These are phyloP conservation scores for Venturia carpophila DNA, from an alignment of 2,329 filamentous ascomycete genomes.

Conservation along the genomic window DNA sequence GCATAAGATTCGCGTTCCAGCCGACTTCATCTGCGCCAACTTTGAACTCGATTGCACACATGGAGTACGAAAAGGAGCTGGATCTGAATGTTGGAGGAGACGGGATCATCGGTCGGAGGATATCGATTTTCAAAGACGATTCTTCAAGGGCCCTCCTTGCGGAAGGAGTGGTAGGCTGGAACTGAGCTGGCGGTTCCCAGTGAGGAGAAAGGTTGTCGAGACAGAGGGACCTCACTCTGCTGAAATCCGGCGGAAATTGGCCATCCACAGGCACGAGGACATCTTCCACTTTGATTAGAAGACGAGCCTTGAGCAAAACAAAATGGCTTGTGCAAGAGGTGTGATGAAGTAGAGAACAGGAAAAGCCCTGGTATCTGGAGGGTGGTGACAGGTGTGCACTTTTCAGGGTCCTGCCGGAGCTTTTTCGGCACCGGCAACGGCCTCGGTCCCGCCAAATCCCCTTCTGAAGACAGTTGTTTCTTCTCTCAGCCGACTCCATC, in stretches of 20 bases:
- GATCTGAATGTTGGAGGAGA: conserved; percentile 11
- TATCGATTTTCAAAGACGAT: conserved; percentile 14
- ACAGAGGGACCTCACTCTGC: no score
- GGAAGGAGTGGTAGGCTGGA: conserved; percentile 18
- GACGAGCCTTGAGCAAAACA: neutral
- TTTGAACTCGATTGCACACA: neutral
- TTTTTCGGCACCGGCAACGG: neutral
- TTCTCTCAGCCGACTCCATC: neutral
- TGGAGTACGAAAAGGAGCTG: conserved; percentile 12
- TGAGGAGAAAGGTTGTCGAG: neutral
- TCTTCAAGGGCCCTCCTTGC: neutral
- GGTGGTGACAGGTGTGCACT: neutral
- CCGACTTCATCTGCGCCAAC: neutral
- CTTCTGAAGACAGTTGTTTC: neutral
- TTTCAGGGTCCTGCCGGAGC: neutral
- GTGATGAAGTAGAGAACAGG: neutral
- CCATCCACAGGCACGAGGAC: no score
- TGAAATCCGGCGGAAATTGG: no score
- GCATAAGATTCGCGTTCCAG: conserved; percentile 8
- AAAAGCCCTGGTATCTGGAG: neutral
- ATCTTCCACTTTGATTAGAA: no score
- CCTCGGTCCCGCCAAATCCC: neutral
- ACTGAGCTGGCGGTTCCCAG: neutral
- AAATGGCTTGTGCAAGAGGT: neutral
- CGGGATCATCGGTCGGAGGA: conserved; percentile 17